Conservation (phyloP, 495 filamentous ascomycete species). For the Pseudevernia furfuracea region DNA sequence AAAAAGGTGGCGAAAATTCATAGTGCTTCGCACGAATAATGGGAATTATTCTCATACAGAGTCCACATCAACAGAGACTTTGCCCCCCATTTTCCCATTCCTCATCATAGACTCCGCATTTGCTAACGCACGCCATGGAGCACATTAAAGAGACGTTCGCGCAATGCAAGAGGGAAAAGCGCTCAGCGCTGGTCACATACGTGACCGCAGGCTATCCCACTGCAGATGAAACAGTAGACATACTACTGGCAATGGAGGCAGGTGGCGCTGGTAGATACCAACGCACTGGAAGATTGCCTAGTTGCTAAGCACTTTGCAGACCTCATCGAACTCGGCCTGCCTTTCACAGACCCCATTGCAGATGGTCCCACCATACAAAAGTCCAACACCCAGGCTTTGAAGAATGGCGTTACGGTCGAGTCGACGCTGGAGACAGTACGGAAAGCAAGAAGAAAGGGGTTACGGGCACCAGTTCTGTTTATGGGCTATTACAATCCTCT, state of each 20-base stretch:
- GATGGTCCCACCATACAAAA: conserved; percentile 93
- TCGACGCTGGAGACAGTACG: conserved; percentile 72
- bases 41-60: not conserved
- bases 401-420: conserved; percentile 78
- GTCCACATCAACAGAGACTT: not conserved
- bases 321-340: conserved; percentile 73
- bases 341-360: conserved; percentile 96
- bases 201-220: conserved; percentile 91
- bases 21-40: not conserved
- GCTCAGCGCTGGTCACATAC: conserved; percentile 81
- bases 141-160: conserved; percentile 78
- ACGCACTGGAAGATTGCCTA: not conserved
- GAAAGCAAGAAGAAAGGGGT: conserved; percentile 62
- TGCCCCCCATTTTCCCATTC: not conserved
- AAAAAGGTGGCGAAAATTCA: not conserved
- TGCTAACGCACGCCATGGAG: conserved; percentile 47
- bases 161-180: conserved; percentile 66
- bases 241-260: conserved; percentile 82
- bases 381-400: conserved; percentile 78
- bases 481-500: conserved; percentile 99
- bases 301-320: conserved; percentile 39
- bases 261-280: conserved; percentile 71
- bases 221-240: conserved; percentile 69
- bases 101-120: not conserved
- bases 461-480: conserved; percentile 74